phyloP scores from a whole-genome alignment of 2,329 filamentous ascomycete species.

The Aspergillus aculeatus region DNA sequence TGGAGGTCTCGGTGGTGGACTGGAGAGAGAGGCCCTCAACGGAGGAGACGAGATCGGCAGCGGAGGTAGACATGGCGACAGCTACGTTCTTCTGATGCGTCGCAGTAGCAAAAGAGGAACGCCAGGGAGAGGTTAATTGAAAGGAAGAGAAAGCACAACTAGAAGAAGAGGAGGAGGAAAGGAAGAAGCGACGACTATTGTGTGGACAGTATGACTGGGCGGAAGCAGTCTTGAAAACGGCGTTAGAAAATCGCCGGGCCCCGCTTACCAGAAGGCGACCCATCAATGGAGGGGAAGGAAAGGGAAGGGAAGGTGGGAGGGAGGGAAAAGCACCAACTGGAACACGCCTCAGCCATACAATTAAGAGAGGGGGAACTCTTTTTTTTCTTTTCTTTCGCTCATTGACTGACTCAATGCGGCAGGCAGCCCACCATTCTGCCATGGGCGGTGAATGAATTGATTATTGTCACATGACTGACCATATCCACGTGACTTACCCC shows the following conservation, averaged over 20 bases:
- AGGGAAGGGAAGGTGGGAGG: slow-evolving; percentile 10
- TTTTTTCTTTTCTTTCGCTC: slow-evolving; percentile 23
- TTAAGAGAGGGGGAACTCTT: not conserved
- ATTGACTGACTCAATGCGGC: slow-evolving; percentile 26
- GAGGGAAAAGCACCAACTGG: slow-evolving; percentile 10
- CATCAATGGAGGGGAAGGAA: slow-evolving; percentile 33
- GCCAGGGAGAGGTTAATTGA: slow-evolving; percentile 7
- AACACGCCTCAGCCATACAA: no score
- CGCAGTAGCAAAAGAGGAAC: slow-evolving; percentile 11
- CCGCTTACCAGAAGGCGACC: slow-evolving; percentile 41
- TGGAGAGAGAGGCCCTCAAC: slow-evolving; percentile 43
- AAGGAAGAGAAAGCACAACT: slow-evolving; percentile 9
- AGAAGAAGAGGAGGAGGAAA: slow-evolving; percentile 13
- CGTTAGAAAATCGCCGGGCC: slow-evolving; percentile 38
- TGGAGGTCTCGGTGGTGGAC: slow-evolving; percentile 39
- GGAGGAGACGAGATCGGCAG: slow-evolving; percentile 33
- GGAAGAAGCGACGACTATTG: slow-evolving; percentile 11
- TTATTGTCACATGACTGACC: no score
- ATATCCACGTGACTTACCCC: not conserved
- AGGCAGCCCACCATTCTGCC: slow-evolving; percentile 15
- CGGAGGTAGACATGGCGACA: slow-evolving; percentile 37
- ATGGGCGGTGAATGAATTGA: slow-evolving; percentile 27
- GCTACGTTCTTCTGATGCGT: slow-evolving; percentile 16
- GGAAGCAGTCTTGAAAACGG: slow-evolving; percentile 21
- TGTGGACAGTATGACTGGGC: slow-evolving; percentile 17